Evolutionary conservation across 257 asterid genomes (phyloP), one percentile per base, ranked within the genome.

Genomic region (Echites panduratus): DNA sequence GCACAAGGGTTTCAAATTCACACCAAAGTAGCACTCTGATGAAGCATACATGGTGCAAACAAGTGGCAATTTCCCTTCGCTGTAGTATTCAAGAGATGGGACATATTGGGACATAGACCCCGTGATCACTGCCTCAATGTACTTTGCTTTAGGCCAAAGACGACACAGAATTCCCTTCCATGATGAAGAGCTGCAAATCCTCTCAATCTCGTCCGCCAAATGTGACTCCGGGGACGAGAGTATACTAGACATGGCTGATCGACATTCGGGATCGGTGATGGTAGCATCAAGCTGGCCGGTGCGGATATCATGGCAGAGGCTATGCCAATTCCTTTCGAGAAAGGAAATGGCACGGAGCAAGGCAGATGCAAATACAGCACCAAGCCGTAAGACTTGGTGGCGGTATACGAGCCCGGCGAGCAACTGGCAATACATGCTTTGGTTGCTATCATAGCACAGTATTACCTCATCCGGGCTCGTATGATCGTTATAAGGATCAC

Each of bases 91-190:
- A 54, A 89, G 65, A 61, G 96, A 81, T 58, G 90, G 85, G 69
- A 89, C 86, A 56, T 89, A 88, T 83, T 88, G 94, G 52, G 96
- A 88, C 96, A 89, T 89, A 54, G 94, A 86, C 11, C 96, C 96
- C 8, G 94, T 88, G 72, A 88, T 88, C 79, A 89, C 96, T 29
- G 96, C 96, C 87, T 89, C 96, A 9, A 89, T 89, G 68, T 73
- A 88, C 86, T 82, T 89, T 1, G 90, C 94, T 50, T 82, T 83
- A 12, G 96, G 96, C 96, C 96, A 89, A 62, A 89, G 81, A 10
- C 76, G 80, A 62, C 94, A 86, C 9, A 89, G 24, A 41, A 89
- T 84, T 57, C 96, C 96, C 86, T 75, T 85, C 96, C 96, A 89
- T 41, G 96, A 82, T n/a, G 73, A 29, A 63, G 75, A 13, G 44